phyloP scores from a whole-genome alignment of 2,329 filamentous ascomycete species.

The Botrytis hyacinthi region DNA sequence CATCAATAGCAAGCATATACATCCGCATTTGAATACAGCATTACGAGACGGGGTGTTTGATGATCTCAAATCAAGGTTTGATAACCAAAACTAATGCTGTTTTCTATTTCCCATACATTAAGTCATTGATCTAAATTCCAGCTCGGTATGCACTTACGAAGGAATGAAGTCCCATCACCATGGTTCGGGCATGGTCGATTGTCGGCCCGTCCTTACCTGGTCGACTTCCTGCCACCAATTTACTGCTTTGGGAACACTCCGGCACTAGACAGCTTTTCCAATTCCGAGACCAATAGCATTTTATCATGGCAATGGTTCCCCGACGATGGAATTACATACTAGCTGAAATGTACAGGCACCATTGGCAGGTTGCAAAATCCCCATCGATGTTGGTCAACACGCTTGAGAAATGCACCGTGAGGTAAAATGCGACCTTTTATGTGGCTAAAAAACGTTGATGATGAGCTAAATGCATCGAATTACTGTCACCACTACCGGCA shows the following conservation, averaged over 20 bases:
- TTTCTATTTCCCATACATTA: neutral
- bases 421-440: neutral
- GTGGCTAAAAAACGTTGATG: neutral
- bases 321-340: neutral
- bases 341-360: neutral
- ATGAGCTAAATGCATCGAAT: neutral
- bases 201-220: slow-evolving; percentile 7
- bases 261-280: neutral
- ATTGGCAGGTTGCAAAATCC: neutral
- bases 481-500: neutral
- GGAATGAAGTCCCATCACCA: slow-evolving; percentile 13
- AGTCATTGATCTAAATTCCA: neutral
- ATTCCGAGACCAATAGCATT: neutral
- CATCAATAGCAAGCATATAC: neutral
- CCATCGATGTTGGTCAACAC: neutral
- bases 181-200: slow-evolving; percentile 20
- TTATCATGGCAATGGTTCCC: neutral
- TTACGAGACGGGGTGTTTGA: neutral
- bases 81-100: neutral
- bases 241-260: neutral
- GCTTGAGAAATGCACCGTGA: neutral
- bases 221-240: slow-evolving; percentile 17
- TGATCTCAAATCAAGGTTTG: neutral
- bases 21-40: neutral
- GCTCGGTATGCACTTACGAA: neutral